Evolutionary conservation across 306 rosid species (phyloP), one percentile per base, ranked within the genome.

Genomic region (Potentilla sterilis): DNA sequence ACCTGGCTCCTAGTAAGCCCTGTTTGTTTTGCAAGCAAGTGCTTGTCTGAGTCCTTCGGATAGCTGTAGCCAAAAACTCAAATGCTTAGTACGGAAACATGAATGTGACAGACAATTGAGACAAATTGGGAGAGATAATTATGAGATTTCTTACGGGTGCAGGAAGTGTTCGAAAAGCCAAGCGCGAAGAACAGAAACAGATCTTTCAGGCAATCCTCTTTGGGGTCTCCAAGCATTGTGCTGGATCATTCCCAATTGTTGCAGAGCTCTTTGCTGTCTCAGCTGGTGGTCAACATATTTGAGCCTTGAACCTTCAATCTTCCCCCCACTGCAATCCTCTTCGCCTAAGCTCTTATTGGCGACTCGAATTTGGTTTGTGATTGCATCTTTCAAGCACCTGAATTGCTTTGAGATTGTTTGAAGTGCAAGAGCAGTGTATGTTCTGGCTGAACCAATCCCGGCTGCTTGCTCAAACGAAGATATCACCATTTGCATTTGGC

Each of bases 151-250:
- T 87, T 85, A 96, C 99, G 99, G 99, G 79, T 92, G 99, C 61
- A 96, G 99, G 65, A 96, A 96, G 86, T 96, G 99, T 77, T 96
- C 99, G 69, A 96, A 96, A 76, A 96, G 99, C 99, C 99, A 96
- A 73, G 98, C 97, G 7, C 99, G 99, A 19, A 96, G 92, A 24
- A 96, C 96, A 21, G 99, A 96, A 77, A 96, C 99, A 0, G 99
- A 96, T 77, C 98, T 61, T 82, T 96, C 99, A 0, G 99, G 99
- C 80, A 96, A 82, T 62, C 99, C 99, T 83, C 99, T 78, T 72
- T 92, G 99, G 76, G 99, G 99, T 88, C 99, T 89, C 99, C 99
- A 96, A 75, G 99, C 99, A 75, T 96, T 96, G 78, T 96, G 98
- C 85, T 96, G 96, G 80, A 96, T 90, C 98, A 96, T 96, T 55